These are phyloP conservation scores for Cichorium intybus DNA, from an alignment of 140 eudicot genomes.

Conservation along the genomic window DNA sequence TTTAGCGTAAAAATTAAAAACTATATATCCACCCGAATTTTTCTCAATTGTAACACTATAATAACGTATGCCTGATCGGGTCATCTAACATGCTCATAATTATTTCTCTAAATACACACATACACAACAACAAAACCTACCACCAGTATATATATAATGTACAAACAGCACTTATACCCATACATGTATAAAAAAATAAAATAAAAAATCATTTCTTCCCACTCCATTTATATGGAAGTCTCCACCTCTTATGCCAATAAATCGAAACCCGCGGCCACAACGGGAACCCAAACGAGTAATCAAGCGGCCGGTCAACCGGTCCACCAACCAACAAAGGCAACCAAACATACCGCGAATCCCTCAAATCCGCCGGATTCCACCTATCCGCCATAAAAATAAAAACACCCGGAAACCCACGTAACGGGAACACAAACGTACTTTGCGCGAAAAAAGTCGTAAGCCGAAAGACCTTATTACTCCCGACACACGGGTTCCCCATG, in stretches of 20 bases:
- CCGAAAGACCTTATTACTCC: constrained; percentile 67
- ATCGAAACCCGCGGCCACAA: constrained; percentile 88
- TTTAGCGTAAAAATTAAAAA: too few species aligned
- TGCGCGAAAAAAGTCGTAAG: constrained; percentile 85
- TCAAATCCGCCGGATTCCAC: constrained; percentile 94
- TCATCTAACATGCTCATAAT: constrained; percentile 18
- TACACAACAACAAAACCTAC: constrained; percentile 29
- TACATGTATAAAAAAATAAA: not conserved
- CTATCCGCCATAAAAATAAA: constrained; percentile 90
- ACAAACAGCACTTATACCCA: constrained; percentile 22
- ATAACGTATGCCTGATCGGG: too few species aligned
- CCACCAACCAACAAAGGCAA: constrained; percentile 80
- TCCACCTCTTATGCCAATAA: constrained; percentile 95
- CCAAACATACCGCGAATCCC: constrained; percentile 96
- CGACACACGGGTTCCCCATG: constrained; percentile 90
- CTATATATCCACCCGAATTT: too few species aligned
- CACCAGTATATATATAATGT: constrained; percentile 28
- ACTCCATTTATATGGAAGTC: constrained; percentile 57
- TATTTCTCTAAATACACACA: constrained; percentile 32
- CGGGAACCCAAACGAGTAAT: constrained; percentile 87
- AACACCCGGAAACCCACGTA: constrained; percentile 61
- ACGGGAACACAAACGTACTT: constrained; percentile 83
- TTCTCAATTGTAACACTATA: too few species aligned
- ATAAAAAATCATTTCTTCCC: constrained; percentile 25
- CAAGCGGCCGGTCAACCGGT: constrained; percentile 76